These are phyloP conservation scores for Fraxinus sp. DNA, from an alignment of 305 asterid species.

Conservation along the genomic window DNA sequence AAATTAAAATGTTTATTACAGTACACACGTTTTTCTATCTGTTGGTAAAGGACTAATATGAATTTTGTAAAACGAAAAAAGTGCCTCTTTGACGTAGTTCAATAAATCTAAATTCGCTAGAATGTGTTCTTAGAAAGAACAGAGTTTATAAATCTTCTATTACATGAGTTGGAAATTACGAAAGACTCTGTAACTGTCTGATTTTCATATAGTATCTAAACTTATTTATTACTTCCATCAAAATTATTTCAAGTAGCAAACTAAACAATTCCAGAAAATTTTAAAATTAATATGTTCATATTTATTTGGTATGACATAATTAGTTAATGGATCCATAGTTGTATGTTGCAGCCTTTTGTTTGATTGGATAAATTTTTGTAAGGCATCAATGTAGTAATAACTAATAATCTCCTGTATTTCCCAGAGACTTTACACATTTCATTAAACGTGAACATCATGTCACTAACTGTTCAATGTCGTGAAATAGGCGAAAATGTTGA, in stretches of 20 bases:
- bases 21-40: neutral
- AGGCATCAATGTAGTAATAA: neutral
- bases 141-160: neutral
- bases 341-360: neutral
- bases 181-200: neutral
- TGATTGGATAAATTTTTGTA: neutral
- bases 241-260: neutral
- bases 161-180: neutral
- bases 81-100: neutral
- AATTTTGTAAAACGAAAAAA: neutral
- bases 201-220: neutral
- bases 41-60: neutral
- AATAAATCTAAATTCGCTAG: neutral
- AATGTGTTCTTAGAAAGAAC: neutral
- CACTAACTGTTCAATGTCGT: conserved; percentile 4
- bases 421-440: neutral
- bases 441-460: neutral
- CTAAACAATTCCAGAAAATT: neutral
- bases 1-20: neutral
- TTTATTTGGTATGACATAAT: neutral
- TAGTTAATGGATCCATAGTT: neutral
- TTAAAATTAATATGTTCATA: neutral
- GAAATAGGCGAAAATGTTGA: conserved; percentile 88
- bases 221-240: neutral
- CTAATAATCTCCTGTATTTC: neutral